Base-by-base conservation (phyloP, 345 rosid species). In the Reutealis trisperma region DNA sequence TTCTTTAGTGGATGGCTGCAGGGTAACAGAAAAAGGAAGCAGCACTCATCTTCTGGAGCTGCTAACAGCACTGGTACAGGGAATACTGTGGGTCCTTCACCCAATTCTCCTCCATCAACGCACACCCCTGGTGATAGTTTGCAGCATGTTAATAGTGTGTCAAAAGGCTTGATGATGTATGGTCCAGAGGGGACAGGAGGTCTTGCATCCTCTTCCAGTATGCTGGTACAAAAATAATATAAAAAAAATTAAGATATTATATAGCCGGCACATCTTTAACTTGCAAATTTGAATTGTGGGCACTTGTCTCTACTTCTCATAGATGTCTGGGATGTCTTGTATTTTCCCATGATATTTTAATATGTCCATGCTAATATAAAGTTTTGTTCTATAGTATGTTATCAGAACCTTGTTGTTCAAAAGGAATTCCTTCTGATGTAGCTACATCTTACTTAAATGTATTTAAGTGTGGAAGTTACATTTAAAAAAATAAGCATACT, bases 11-110 rank as follows among this genome's bases (percentile, higher is more conserved):
- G 62, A 62, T 73, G 74, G 45, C 69, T 76, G 80, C 86, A 88
- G 91, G 78, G 64, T 71, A 84, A 79, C 75, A 84, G 92, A 74
- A 90, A 89, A 85, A 84, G 92, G 78, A 90, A 89, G 77, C 91
- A 86, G 44, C 85, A 84, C 72, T 83, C 89, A 57, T 89, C 94
- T 83, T 87, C 91, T 51, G 91, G 91, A 67, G 80, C 91, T 75
- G 92, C 88, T 70, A 89, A 86, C 74, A 87, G 90, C 83, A 83
- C 90, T 65, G 87, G 92, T 22, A 90, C 92, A 5, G 94, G 88
- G 84, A 89, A 85, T 78, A 88, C 86, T 30, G 87, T 83, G 16
- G 89, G 89, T 45, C 90, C 88, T 79, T 89, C 91, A 4, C 86
- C 93, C 14, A 85, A 68, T 70, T 89, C 94, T 75, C 91, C 92